Evolutionary conservation across 768 basidiomycete species (phyloP), one percentile per base, ranked within the genome.

Genomic region (Auricularia sp.): DNA sequence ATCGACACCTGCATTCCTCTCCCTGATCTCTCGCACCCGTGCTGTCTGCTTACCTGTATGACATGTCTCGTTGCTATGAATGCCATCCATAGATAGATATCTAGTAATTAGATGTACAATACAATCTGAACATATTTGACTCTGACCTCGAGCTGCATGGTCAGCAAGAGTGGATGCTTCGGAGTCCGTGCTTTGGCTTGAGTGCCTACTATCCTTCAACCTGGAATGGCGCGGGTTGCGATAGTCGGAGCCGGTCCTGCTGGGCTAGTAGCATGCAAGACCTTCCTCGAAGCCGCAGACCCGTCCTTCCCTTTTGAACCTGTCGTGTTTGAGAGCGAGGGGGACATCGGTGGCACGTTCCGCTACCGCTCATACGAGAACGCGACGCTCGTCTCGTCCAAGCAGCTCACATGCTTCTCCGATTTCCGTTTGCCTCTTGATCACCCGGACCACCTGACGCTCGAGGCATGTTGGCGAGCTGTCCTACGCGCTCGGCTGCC

Each of bases 341-440:
- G 73, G 33, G 76, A 77, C 61, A 76, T 83, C 62, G 83, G 83
- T 2, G 83, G 83, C 8, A 83, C 83, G 0, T 83, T 84, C 69
- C 73, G 75, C 62, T 82, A 80, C 66, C 73, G 81, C 4, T 76
- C 79, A 6, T 83, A 83, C 66, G 76, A 81, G 82, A 79, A 82
- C 63, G 77, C 80, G 13, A 76, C 73, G 21, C 73, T 84, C 29
- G 83, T 84, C n/a, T 82, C 80, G 14, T 81, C 81, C 13, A 85
- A 85, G 69, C 83, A 85, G 70, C 74, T 86, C 42, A 86, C 85
- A 3, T 77, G 78, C 65, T 86, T 85, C 72, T 82, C 81, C 36
- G 84, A 86, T 71, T 85, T 83, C 71, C 81, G 84, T 13, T 71
- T 83, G 35, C 80, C 83, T 11, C 66, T 77, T 11, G 71, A 73